These are phyloP conservation scores for Ananas comosus DNA, from an alignment of 176 grass and related monocot genomes.

Conservation along the genomic window DNA sequence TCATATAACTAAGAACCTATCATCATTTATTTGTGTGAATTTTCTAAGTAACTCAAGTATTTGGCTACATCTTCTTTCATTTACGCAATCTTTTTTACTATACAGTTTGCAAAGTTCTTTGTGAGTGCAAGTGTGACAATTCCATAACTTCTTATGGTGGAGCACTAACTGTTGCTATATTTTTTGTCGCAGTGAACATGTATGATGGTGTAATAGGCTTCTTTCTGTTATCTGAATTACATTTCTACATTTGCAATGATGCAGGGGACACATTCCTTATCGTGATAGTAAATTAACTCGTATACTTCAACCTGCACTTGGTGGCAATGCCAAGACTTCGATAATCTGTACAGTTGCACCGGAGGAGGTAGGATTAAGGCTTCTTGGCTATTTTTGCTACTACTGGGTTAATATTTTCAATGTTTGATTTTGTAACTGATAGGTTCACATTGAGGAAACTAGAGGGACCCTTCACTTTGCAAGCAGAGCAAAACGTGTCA, in stretches of 20 bases:
- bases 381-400: not conserved
- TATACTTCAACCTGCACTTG: slow-evolving; percentile 91
- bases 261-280: slow-evolving; percentile 94
- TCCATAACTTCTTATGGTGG: no score
- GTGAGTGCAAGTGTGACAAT: no score
- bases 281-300: slow-evolving; percentile 96
- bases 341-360: slow-evolving; percentile 93
- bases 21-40: not conserved
- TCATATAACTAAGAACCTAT: not conserved
- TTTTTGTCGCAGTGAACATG: no score
- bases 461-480: slow-evolving; percentile 97
- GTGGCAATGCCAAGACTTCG: slow-evolving; percentile 94
- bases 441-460: slow-evolving; percentile 84
- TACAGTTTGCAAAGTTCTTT: no score
- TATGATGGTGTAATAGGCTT: no score
- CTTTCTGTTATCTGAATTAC: no score
- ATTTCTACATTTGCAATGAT: slow-evolving; percentile 12
- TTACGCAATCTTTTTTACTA: no score
- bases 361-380: slow-evolving; percentile 52
- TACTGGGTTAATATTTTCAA: not conserved
- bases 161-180: no score
- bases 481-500: slow-evolving; percentile 88
- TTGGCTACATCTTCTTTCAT: not conserved
- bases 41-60: not conserved
- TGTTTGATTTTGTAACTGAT: slow-evolving; percentile 4